These are phyloP conservation scores for Pleochaeta shiraiana DNA, from an alignment of 2,329 filamentous ascomycete species.

Conservation along the genomic window DNA sequence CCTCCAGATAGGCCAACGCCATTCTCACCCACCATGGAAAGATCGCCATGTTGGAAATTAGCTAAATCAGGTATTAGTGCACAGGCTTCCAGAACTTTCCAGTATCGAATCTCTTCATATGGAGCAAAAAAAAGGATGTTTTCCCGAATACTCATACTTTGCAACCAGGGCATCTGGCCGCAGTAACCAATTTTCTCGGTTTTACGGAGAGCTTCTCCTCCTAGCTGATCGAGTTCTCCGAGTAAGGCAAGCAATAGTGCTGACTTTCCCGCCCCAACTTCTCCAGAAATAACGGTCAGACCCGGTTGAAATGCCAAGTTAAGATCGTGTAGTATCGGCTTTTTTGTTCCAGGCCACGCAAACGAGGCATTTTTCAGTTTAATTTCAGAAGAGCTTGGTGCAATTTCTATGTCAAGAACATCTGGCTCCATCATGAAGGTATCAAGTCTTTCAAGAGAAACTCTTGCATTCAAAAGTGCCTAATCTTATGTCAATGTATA, in stretches of 20 bases:
- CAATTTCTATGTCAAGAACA: slow-evolving; percentile 28
- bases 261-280: slow-evolving; percentile 43
- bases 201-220: slow-evolving; percentile 23
- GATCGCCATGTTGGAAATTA: slow-evolving; percentile 39
- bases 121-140: slow-evolving; percentile 42
- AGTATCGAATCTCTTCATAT: slow-evolving; percentile 47
- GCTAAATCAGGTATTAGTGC: slow-evolving; percentile 37
- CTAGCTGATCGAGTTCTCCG: slow-evolving; percentile 16
- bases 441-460: slow-evolving; percentile 64
- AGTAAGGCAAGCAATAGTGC: slow-evolving; percentile 18
- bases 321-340: slow-evolving; percentile 31
- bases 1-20: slow-evolving; percentile 38
- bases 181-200: slow-evolving; percentile 39
- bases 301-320: slow-evolving; percentile 31
- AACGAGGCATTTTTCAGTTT: slow-evolving; percentile 46
- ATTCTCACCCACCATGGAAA: slow-evolving; percentile 38
- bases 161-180: slow-evolving; percentile 43
- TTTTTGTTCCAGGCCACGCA: slow-evolving; percentile 50
- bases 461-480: slow-evolving; percentile 51
- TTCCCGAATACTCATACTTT: slow-evolving; percentile 46
- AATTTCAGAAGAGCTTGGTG: slow-evolving; percentile 15
- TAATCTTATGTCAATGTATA: too few relatives aligned
- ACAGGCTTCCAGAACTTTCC: slow-evolving; percentile 44
- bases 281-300: slow-evolving; percentile 37
- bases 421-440: slow-evolving; percentile 73